phyloP scores from a whole-genome alignment of 2,329 filamentous ascomycete genomes.

The Kalaharituber pfeilii region DNA sequence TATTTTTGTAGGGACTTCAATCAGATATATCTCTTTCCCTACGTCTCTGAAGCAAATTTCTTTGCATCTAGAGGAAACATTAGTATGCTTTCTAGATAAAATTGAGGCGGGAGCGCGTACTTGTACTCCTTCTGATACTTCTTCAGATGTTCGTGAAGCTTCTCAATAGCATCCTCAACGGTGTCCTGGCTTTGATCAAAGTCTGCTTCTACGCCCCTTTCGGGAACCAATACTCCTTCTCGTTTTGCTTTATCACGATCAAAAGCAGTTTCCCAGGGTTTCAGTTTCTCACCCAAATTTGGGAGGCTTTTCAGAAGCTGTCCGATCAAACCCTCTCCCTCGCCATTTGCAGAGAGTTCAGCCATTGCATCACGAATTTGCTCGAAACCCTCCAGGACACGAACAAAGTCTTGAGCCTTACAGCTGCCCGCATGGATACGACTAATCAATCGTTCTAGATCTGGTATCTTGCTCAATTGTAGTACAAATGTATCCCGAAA shows the following conservation, averaged over 20 bases:
- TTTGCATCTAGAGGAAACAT: conserved; percentile 35
- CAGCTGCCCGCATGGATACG: conserved; percentile 86
- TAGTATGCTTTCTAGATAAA: not conserved
- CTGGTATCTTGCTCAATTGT: conserved; percentile 78
- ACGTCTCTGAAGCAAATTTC: conserved; percentile 63
- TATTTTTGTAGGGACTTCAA: conserved; percentile 71
- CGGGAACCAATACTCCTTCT: conserved; percentile 60
- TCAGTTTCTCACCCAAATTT: conserved; percentile 53
- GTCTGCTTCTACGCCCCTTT: conserved; percentile 73
- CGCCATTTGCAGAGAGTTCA: conserved; percentile 53
- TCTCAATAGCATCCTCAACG: conserved; percentile 56
- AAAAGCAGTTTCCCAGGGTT: conserved; percentile 83
- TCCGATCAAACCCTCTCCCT: conserved; percentile 68
- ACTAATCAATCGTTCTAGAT: conserved; percentile 84
- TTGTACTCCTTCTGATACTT: conserved; percentile 56
- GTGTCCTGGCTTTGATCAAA: conserved; percentile 69
- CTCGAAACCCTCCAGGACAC: conserved; percentile 87
- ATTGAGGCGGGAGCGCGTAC: conserved; percentile 3
- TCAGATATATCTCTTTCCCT: conserved; percentile 92
- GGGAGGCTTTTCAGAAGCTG: conserved; percentile 75
- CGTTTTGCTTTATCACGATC: conserved; percentile 64
- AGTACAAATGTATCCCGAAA: conserved; percentile 76
- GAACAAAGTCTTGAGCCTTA: conserved; percentile 78
- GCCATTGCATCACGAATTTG: conserved; percentile 91
- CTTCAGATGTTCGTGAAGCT: conserved; percentile 54